Percentiles rank a stretch among this genome's conserved stretches.
Evolutionary conservation across 78 protist genomes (phyloP).

Genomic region (Cyanophora paradoxa): DNA sequence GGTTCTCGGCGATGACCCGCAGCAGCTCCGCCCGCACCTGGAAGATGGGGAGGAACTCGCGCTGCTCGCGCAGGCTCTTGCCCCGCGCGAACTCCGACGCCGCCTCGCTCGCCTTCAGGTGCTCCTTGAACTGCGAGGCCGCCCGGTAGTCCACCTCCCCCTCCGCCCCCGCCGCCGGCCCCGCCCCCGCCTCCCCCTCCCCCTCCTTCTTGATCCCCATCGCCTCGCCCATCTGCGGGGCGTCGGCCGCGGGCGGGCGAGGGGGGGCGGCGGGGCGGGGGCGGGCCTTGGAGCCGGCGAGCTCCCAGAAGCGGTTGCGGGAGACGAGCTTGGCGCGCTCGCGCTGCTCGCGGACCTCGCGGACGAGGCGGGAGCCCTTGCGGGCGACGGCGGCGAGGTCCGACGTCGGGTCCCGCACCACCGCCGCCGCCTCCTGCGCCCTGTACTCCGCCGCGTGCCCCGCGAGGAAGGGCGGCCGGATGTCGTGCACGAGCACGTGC

Average conservation of each 20-base stretch:
- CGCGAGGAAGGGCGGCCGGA: slow-evolving; percentile 88
- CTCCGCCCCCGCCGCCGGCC: background rate
- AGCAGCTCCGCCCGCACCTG: slow-evolving; percentile 61
- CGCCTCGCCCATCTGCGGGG: background rate
- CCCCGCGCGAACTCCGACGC: slow-evolving; percentile 61
- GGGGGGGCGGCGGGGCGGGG: background rate
- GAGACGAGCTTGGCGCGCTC: background rate
- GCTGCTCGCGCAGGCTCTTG: slow-evolving; percentile 79
- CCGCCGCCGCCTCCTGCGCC: slow-evolving; percentile 61
- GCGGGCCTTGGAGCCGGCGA: background rate
- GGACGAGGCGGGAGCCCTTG: slow-evolving; percentile 55
- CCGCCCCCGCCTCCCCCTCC: background rate
- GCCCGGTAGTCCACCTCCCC: slow-evolving; percentile 11
- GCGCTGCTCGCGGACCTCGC: slow-evolving; percentile 16
- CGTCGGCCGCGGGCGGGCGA: background rate
- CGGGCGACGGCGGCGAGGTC: slow-evolving; percentile 80
- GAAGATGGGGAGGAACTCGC: slow-evolving; percentile 90
- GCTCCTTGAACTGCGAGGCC: slow-evolving; percentile 7
- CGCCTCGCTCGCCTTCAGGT: background rate
- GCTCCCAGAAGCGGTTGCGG: slow-evolving; percentile 8
- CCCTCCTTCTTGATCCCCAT: background rate
- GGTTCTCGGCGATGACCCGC: slow-evolving; percentile 73
- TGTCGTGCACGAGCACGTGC: slow-evolving; percentile 70
- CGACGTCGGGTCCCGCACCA: slow-evolving; percentile 82
- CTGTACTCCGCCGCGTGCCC: slow-evolving; percentile 47